phyloP scores from a whole-genome alignment of 2,329 filamentous ascomycete species.

The Colletotrichum sp. region DNA sequence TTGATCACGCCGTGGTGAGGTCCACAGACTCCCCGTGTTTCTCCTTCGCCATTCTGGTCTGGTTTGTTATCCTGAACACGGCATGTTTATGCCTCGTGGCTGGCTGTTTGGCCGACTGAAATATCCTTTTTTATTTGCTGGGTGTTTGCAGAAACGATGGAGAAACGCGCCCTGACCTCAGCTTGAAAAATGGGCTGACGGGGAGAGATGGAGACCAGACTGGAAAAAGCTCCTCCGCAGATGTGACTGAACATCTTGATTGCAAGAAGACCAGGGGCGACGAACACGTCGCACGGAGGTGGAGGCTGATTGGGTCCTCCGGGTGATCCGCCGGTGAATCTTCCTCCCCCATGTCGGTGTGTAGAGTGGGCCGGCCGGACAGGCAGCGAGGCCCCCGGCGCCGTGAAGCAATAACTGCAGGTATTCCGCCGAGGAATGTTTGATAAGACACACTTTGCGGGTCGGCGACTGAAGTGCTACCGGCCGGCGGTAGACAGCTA shows the following conservation, averaged over 20 bases:
- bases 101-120: not conserved
- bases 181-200: conserved; percentile 15
- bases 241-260: not conserved
- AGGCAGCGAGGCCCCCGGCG: not conserved
- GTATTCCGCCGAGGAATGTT: not conserved
- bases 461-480: not conserved
- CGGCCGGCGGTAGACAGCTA: not conserved
- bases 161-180: conserved; percentile 16
- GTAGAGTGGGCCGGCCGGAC: not conserved
- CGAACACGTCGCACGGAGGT: not conserved
- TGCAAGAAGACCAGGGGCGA: not conserved
- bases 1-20: not conserved
- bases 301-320: not conserved
- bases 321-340: not conserved
- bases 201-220: not conserved
- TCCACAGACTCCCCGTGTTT: not conserved
- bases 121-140: not conserved
- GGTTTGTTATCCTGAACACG: not conserved
- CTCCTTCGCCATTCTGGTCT: not conserved
- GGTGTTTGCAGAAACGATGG: not conserved
- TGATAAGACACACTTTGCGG: not conserved
- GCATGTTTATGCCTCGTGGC: not conserved
- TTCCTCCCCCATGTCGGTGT: not conserved
- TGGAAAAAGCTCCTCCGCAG: not conserved
- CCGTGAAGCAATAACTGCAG: not conserved